These are phyloP conservation scores for Vitis hybrid DNA, from an alignment of 177 flowering plant genomes.

Conservation along the genomic window DNA sequence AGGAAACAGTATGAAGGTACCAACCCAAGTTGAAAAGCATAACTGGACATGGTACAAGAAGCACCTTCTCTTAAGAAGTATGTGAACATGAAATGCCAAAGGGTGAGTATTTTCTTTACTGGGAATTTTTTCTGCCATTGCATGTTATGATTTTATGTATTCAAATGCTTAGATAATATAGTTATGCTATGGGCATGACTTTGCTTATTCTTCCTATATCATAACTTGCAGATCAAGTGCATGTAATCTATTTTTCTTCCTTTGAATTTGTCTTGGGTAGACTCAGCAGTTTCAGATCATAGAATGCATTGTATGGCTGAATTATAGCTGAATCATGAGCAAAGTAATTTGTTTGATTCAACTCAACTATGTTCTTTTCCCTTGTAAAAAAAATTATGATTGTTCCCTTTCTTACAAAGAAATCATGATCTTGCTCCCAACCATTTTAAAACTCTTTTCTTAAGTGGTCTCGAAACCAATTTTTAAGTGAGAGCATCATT, in stretches of 20 bases:
- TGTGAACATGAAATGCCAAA: slow-evolving; percentile 15
- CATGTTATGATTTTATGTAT: neutral
- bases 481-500: no score
- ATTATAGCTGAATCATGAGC: neutral
- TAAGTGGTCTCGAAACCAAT: no score
- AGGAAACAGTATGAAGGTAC: neutral
- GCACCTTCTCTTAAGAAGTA: slow-evolving; percentile 13
- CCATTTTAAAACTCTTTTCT: no score
- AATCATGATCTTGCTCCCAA: no score
- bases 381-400: no score
- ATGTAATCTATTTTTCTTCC: neutral
- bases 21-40: neutral
- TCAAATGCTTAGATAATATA: neutral
- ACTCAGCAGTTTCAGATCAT: neutral
- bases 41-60: slow-evolving; percentile 17
- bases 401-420: no score
- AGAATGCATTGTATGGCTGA: neutral
- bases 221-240: neutral
- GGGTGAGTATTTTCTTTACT: slow-evolving; percentile 14
- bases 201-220: neutral
- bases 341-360: neutral
- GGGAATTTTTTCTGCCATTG: neutral
- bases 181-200: neutral
- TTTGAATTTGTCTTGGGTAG: neutral
- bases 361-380: neutral